Base-by-base conservation (phyloP, 495 filamentous ascomycete genomes). In the Cercophora newfieldiana region DNA sequence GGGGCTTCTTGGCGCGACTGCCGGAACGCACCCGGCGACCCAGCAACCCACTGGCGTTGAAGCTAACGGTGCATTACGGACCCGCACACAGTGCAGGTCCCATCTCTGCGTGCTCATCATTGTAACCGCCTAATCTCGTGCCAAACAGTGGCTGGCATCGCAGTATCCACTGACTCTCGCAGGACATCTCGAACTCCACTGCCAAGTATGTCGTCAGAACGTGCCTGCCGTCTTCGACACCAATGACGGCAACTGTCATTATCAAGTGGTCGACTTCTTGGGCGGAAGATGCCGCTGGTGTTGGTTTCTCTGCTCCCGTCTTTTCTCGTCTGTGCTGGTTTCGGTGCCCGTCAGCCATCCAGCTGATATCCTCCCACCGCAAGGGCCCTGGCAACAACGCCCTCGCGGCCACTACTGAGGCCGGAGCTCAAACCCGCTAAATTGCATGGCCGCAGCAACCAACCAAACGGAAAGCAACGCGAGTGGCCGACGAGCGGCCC, bases 381-480 rank as follows among this genome's bases (percentile, higher is more conserved):
- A 44, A 16, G 37, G 37, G 2, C 30, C 30, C 30, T 12, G 12
- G 18, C 4, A 16, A 51, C 16, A 16, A 51, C 37, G 18, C 48
- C 18, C 50, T 22, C 19, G 50, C 19, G 50, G 21, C 5, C 50
- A 31, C 54, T 25, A 8, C 54, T 19, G 37, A n/a, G n/a, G n/a
- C n/a, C n/a, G 26, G 54, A 19, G 7, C 18, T 54, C 26, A 26
- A 30, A 5, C 60, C 31, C 61, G 22, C 61, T 55, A 30, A 54
- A 63, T 22, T 63, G 26, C 44, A 10, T 18, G 3, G 26, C 8
- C 48, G 26, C 30, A n/a, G 61, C 19, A 24, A 44, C 1, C 60
- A 26, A n/a, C 61, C 61, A 63, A 44, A 14, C 61, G 61, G 61
- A 63, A 63, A 19, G n/a, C 61, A 22, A 54, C 61, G 49, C 61